Base-by-base conservation (phyloP, 1,284 basidiomycete genomes). In the Sporisorium iseilematis-ciliati region DNA sequence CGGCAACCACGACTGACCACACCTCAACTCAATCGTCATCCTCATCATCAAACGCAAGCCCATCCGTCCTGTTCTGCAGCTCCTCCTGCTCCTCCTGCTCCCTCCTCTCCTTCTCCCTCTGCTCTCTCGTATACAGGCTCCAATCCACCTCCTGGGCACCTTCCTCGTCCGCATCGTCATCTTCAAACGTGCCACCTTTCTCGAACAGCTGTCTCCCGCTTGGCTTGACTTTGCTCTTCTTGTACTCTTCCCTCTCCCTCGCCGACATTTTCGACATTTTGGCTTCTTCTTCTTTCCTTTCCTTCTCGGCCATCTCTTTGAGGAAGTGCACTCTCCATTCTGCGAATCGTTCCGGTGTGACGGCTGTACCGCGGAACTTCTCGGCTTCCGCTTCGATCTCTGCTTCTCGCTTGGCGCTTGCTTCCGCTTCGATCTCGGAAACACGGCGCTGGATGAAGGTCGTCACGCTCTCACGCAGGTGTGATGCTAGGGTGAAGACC, bases 401-500 rank as follows among this genome's bases (percentile, higher is more conserved):
- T 46, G 89, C 90, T 58, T 90, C 87, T 49, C 91, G 89, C 80
- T 92, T 91, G 79, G 89, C 91, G 84, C 94, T 76, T 7, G 77
- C 80, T 20, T 29, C 59, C 16, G 77, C 90, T 72, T 89, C 88
- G 63, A 88, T 87, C 68, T 88, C 88, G 57, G 86, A 88, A 65
- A 90, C 90, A 33, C 88, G 87, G 67, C 92, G 89, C 49, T 87
- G 78, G 53, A 81, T 70, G 43, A 83, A 73, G n/a, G 67, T 77
- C 5, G 91, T 90, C 14, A 97, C 87, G 53, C 90, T 88, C 84
- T 97, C 95, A 70, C 92, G 89, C 49, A 97, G 89, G 79, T 93
- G 92, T 3, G 93, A 92, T 4, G 94, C 92, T 7, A 99, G 88
- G 0, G 95, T 94, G 84, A 97, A 99, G 12, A 94, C 95, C 95